These are phyloP conservation scores for Oidiodendron maius DNA, from an alignment of 495 filamentous ascomycete genomes.

Conservation along the genomic window DNA sequence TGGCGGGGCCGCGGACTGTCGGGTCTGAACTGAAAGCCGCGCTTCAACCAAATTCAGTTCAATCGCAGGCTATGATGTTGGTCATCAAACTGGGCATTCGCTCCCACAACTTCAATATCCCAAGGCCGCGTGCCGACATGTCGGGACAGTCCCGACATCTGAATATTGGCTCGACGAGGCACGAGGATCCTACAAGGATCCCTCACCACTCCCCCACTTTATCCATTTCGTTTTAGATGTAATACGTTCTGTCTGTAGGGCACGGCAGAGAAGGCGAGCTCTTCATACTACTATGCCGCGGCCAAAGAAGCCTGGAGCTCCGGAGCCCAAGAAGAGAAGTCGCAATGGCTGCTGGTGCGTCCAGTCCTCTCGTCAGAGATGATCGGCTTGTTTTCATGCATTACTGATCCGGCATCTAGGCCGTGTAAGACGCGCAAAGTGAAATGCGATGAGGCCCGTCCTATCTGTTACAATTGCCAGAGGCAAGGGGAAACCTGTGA, in stretches of 20 bases:
- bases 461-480: conserved; percentile 70
- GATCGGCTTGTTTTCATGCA: neutral
- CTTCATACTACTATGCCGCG: conserved; percentile 49
- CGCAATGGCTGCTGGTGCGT: conserved; percentile 83
- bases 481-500: conserved; percentile 74
- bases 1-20: neutral
- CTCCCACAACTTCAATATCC: neutral
- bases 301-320: conserved; percentile 58
- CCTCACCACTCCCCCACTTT: neutral
- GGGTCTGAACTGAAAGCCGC: too few relatives aligned
- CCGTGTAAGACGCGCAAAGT: conserved; percentile 82
- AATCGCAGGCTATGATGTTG: too few relatives aligned
- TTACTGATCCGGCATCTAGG: too few relatives aligned
- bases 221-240: neutral
- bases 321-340: conserved; percentile 66
- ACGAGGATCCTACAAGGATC: neutral
- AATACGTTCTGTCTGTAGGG: neutral
- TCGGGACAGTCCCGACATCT: neutral
- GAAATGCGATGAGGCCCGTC: conserved; percentile 84
- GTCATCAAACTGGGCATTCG: neutral
- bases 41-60: too few relatives aligned
- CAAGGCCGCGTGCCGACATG: conserved; percentile 1
- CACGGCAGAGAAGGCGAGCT: neutral
- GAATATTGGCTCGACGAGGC: conserved; percentile 1
- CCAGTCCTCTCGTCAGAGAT: neutral